Evolutionary conservation across 2,329 filamentous ascomycete species (phyloP), one percentile per base, ranked within the genome.

Genomic region (Cryoendolithus antarcticus): DNA sequence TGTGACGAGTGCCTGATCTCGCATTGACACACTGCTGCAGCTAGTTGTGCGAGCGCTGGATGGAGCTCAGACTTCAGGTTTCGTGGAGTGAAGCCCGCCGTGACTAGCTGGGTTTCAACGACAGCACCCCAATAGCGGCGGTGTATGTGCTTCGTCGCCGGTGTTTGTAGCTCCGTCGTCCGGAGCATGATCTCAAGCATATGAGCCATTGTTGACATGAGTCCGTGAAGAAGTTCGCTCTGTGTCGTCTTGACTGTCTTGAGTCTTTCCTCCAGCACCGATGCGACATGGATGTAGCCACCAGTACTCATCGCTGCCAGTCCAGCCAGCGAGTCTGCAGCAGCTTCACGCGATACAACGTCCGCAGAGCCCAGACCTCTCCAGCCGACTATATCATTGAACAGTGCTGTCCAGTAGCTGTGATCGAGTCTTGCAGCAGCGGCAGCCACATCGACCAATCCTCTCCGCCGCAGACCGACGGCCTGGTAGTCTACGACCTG

Each of bases 401-500:
- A 62, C 3, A 95, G 62, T 1, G 82, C 77, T 34, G 71, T 67
- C 57, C 84, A 84, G 45, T 83, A 85, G 1, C 65, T 54, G 1
- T 37, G 9, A 24, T 77, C 74, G 4, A 96, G 63, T n/a, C 63
- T 65, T 0, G 83, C 75, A 1, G 82, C 81, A 30, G 71, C 71
- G 9, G 76, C 64, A 0, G 84, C 78, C 8, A 96, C 85, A 34
- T 88, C 75, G 31, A 77, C 71, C 51, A 94, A 80, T 3, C 88
- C 89, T 48, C 84, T 74, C 10, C 82, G 80, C 15, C 89, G 74
- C n/a, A 93, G 71, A 2, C 91, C 89, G 12, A 98, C 86, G 30
- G 85, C 76, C 57, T 94, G 86, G 54, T 95, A 98, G 55, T 98
- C 91, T 1, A 96, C 84, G 2, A 75, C 73, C 55, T 96, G 91